Base-by-base conservation (phyloP, 768 basidiomycete species). In the Filobasidium floriforme region DNA sequence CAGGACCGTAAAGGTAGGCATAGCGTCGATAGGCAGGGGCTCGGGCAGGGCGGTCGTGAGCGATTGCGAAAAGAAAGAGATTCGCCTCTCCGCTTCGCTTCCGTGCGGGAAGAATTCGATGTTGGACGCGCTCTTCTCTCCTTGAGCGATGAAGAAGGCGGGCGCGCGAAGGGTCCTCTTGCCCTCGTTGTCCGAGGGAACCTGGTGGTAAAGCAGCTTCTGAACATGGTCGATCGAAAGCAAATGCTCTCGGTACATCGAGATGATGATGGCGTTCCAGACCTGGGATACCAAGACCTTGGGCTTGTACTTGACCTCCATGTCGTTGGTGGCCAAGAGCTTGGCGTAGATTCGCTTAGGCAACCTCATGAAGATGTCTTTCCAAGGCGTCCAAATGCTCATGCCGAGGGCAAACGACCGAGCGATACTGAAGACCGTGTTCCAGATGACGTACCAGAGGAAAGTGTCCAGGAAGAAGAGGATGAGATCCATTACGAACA, bases 371-470 rank as follows among this genome's bases (percentile, higher is more conserved):
- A 88, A 99, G 77, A 99, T 96, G 76, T 97, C 94, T 80, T 87
- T 88, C 96, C 94, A 99, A 1, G 96, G 96, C 4, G 96, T 98
- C 96, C 96, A 98, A 68, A 99, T 94, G 37, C 90, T 92, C 60
- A 99, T 83, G 7, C 94, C 96, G 60, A 98, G 84, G 26, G 85
- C 82, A 80, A 99, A 99, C 19, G 87, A 89, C 63, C 93, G 63
- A 15, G 71, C 74, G 55, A 74, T 75, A 65, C 55, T 69, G 81
- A 89, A 89, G 64, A 92, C 89, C 11, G 92, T 93, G 79, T 97
- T 97, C 94, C 94, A 97, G 76, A 97, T 97, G 81, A 98, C 93
- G 76, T 93, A 99, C 96, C 96, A 99, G 37, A 99, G 81, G 88
- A 97, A 99, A 7, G 96, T 99, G 81, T 99, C 96, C 79, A 99